Base-by-base conservation (phyloP, 257 asterid genomes). In the Ehretia macrophylla region DNA sequence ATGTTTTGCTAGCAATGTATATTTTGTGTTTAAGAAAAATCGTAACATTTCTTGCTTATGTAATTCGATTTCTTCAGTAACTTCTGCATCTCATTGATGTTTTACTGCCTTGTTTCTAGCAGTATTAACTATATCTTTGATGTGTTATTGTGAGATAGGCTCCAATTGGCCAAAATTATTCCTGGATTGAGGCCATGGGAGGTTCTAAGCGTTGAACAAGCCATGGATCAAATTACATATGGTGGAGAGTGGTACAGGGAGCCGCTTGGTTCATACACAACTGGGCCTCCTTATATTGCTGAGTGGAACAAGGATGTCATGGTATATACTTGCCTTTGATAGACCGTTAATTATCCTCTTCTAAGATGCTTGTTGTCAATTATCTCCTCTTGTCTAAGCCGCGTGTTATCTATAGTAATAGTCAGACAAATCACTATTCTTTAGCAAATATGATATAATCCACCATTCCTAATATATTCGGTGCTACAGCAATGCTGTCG, bases 111-210 rank as follows among this genome's bases (percentile, higher is more conserved):
- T 42, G 2, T 42, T 42, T 42, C 47, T 10, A 42, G 47, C 12
- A 42, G 6, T 27, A 27, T 27, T 27, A 42, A 42, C 8, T 10
- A 4, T 42, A 42, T 42, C 16, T 42, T 42, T 42, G 47, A 42
- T 42, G 12, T 10, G 16, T 42, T 42, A 27, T 6, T 27, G 35
- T 6, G 35, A 27, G 12, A 42, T 42, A 42, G 47, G 47, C 12
- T 42, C 16, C 14, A 80, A 63, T 59, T 92, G 72, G 80, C 79
- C 1, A 72, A 86, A 68, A 17, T 84, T 17, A 89, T 93, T 60
- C 99, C 99, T 3, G 96, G 86, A 40, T 68, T 93, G 79, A 85
- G 99, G 81, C 99, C 99, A 4, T 93, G 96, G 97, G 99, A 89
- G 82, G 97, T 93, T 62, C 79, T 93, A 17, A 93, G 99, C 67